These are phyloP conservation scores for Aspergillus transmontanensis DNA, from an alignment of 2,329 filamentous ascomycete genomes.

Conservation along the genomic window DNA sequence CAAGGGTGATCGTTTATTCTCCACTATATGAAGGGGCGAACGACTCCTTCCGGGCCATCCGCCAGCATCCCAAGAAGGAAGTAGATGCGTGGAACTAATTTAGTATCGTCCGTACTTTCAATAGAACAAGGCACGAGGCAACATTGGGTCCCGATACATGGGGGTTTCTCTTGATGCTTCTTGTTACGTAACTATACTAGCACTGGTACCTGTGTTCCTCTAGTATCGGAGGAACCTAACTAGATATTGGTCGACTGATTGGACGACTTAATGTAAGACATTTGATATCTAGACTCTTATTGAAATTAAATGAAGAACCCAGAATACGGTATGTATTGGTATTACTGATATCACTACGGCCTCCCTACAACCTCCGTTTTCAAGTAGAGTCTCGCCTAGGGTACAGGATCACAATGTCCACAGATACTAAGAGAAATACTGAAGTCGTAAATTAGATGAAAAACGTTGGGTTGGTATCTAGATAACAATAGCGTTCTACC, in stretches of 20 bases:
- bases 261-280: background rate
- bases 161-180: too few relatives aligned
- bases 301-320: background rate
- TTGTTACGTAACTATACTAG: too few relatives aligned
- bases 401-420: background rate
- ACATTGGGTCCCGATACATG: too few relatives aligned
- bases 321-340: background rate
- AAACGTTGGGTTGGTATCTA: background rate
- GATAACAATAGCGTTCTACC: background rate
- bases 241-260: background rate
- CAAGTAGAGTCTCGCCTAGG: background rate
- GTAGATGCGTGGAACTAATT: too few relatives aligned
- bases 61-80: too few relatives aligned
- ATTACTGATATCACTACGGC: background rate
- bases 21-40: too few relatives aligned
- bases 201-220: background rate
- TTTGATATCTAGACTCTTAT: background rate
- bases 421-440: background rate
- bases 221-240: background rate
- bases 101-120: too few relatives aligned
- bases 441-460: background rate
- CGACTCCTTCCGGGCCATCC: too few relatives aligned
- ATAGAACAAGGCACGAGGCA: too few relatives aligned
- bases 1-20: too few relatives aligned
- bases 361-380: background rate